These are phyloP conservation scores for Solanum rostratum DNA, from an alignment of 257 asterid genomes.

Conservation along the genomic window DNA sequence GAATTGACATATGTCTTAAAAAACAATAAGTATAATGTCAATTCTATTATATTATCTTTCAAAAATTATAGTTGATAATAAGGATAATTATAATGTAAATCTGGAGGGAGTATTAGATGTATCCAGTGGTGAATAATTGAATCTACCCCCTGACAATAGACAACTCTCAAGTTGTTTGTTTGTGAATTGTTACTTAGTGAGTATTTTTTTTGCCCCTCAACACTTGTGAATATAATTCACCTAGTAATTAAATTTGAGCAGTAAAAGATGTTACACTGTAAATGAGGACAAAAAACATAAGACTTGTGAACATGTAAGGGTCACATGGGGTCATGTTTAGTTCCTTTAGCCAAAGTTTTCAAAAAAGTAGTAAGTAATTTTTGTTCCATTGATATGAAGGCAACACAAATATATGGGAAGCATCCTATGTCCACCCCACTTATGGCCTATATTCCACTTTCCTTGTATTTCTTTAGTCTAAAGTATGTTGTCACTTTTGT, in stretches of 20 bases:
- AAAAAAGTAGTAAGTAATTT: neutral
- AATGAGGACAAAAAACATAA: neutral
- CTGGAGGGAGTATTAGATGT: too few relatives aligned
- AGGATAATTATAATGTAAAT: too few relatives aligned
- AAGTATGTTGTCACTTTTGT: neutral
- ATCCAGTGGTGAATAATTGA: neutral
- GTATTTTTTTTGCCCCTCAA: neutral
- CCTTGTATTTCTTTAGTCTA: neutral
- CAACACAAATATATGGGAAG: conserved; percentile 1
- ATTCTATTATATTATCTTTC: too few relatives aligned
- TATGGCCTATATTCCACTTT: neutral
- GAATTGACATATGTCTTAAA: too few relatives aligned
- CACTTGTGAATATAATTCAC: neutral
- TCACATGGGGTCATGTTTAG: conserved; percentile 1
- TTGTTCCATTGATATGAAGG: neutral
- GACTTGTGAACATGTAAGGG: neutral
- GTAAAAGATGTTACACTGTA: neutral
- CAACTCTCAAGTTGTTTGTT: neutral
- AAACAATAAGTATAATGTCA: too few relatives aligned
- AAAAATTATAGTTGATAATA: too few relatives aligned
- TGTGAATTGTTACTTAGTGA: neutral
- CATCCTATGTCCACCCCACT: conserved; percentile 15
- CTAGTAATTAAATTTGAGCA: neutral
- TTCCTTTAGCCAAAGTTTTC: neutral
- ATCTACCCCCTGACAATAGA: neutral